Percentiles rank a stretch among this genome's conserved stretches.
phyloP scores from a whole-genome alignment of 2,329 filamentous ascomycete species.

The Zymoseptoria passerinii region DNA sequence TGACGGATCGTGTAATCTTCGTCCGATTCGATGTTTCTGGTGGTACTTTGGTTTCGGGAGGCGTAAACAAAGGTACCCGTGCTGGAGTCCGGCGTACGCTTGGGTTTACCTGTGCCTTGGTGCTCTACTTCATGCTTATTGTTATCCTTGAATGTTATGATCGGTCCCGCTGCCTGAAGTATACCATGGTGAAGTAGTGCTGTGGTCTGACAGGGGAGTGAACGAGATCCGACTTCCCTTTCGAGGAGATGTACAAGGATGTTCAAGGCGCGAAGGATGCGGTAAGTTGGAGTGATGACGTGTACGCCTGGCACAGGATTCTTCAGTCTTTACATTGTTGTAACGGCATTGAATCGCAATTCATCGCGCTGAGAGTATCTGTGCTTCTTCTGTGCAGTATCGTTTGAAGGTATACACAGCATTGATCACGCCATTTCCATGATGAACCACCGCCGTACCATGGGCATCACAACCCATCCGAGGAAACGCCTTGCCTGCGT shows the following conservation, averaged over 20 bases:
- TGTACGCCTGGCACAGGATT: neutral
- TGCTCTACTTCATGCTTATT: neutral
- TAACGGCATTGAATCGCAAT: neutral
- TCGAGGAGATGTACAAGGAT: neutral
- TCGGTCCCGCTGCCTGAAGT: neutral
- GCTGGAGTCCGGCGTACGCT: neutral
- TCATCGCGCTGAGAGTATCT: neutral
- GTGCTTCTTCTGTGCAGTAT: neutral
- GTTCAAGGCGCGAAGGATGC: neutral
- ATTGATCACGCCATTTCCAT: neutral
- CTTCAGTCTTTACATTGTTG: neutral
- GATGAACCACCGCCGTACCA: neutral
- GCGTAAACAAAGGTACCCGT: neutral
- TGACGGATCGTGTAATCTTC: conserved; percentile 1
- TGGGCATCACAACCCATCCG: too few species aligned
- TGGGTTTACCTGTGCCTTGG: neutral
- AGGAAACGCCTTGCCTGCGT: neutral
- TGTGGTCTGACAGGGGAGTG: neutral
- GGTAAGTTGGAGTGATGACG: neutral
- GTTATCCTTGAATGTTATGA: neutral
- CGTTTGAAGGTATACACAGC: neutral
- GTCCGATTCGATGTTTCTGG: neutral
- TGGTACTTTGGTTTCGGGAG: neutral
- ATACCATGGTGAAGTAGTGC: neutral
- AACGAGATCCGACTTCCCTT: neutral